Conservation (phyloP, 306 rosid species). For the Quercus engelmannii region DNA sequence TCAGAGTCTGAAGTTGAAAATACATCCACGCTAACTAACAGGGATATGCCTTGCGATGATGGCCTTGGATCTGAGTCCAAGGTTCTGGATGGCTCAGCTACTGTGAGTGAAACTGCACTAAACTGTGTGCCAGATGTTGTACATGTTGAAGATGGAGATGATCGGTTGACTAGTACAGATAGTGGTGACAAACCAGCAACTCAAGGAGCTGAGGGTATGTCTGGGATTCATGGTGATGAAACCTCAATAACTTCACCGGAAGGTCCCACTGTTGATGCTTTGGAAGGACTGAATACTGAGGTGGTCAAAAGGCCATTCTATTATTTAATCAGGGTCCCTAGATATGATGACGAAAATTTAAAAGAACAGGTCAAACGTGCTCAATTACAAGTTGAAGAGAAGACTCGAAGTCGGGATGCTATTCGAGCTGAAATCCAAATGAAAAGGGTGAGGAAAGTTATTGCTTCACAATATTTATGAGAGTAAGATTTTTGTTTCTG, state of each 20-base stretch:
- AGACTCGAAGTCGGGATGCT: constrained; percentile 55
- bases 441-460: constrained; percentile 41
- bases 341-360: constrained; percentile 55
- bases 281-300: constrained; percentile 50
- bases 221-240: constrained; percentile 27
- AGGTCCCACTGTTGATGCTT: constrained; percentile 30
- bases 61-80: constrained; percentile 20
- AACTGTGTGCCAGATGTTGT: constrained; percentile 9
- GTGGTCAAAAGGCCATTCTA: constrained; percentile 56
- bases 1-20: constrained; percentile 27
- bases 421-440: constrained; percentile 49
- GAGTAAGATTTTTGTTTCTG: constrained; percentile 3
- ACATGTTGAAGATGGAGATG: constrained; percentile 4
- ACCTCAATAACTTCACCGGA: constrained; percentile 30
- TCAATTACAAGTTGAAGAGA: constrained; percentile 49
- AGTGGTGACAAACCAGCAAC: constrained; percentile 2
- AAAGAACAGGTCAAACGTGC: constrained; percentile 59
- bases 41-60: constrained; percentile 13
- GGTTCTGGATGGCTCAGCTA: not conserved
- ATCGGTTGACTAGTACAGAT: not conserved
- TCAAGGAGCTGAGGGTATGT: constrained; percentile 17
- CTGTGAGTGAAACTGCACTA: constrained; percentile 15
- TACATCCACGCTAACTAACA: constrained; percentile 14
- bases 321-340: constrained; percentile 60
- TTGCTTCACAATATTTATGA: constrained; percentile 5